phyloP scores from a whole-genome alignment of 2,329 filamentous ascomycete genomes.

The Ciborinia camelliae region DNA sequence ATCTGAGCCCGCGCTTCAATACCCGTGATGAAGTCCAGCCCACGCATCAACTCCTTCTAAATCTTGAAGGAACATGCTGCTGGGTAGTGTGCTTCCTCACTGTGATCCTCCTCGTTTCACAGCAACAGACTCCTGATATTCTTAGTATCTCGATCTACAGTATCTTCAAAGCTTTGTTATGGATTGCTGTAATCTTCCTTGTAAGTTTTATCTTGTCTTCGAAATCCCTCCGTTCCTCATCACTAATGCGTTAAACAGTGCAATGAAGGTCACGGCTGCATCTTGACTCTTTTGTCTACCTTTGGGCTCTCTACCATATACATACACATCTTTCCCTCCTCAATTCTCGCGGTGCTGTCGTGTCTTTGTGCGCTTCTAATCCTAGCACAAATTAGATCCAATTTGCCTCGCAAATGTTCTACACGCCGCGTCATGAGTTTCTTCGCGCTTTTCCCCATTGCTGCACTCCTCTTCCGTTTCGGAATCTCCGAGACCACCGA shows the following conservation, averaged over 20 bases:
- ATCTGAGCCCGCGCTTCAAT: neutral
- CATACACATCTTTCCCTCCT: neutral
- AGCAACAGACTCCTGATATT: neutral
- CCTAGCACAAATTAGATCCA: neutral
- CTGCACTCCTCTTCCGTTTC: conserved; percentile 7
- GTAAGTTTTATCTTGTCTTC: neutral
- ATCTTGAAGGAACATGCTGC: conserved; percentile 16
- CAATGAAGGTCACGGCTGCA: conserved; percentile 15
- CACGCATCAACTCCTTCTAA: neutral
- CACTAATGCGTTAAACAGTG: neutral
- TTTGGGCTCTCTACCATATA: conserved; percentile 16
- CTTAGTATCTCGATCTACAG: neutral
- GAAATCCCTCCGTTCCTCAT: neutral
- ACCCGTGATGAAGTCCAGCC: neutral
- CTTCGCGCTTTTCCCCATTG: conserved; percentile 7
- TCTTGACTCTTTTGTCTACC: conserved; percentile 11
- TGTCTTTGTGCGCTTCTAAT: conserved; percentile 14
- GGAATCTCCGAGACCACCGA: neutral
- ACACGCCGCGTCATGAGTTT: neutral
- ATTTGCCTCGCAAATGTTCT: neutral
- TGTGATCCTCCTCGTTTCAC: conserved; percentile 14
- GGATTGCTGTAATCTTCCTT: conserved; percentile 7
- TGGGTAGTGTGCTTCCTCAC: conserved; percentile 17
- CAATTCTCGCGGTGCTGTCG: neutral
- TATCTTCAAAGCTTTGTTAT: conserved; percentile 4